Evolutionary conservation across 2,329 filamentous ascomycete genomes (phyloP), one percentile per base, ranked within the genome.

Genomic region (Ophiostoma himal-ulmi): DNA sequence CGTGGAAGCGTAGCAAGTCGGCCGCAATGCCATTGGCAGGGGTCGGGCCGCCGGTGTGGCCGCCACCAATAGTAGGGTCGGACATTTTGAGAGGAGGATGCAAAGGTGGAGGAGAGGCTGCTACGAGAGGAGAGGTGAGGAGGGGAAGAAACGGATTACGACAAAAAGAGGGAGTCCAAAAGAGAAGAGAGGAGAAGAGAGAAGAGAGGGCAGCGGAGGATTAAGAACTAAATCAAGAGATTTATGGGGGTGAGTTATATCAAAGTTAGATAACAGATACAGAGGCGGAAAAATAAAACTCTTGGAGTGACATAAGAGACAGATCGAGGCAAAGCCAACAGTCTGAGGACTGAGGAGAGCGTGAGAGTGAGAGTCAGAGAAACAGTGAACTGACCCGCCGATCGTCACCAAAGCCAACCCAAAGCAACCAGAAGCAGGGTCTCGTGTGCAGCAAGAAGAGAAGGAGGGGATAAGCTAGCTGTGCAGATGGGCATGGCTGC

Each of bases 1-100:
- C 74, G 37, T 60, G 72, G 54, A 74, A 75, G 30, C 60, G 74
- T 39, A 74, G 8, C 36, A 73, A 41, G 57, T 60, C 66, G 13
- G 57, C 34, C 17, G 62, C 48, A 54, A 52, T 67, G 41, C 67
- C 67, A 39, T 41, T 60, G 39, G 64, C 13, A 41, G 71, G 60
- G 6, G 66, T 64, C 5, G 69, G 22, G 37, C 71, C 72, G 17
- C 48, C 34, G 37, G 66, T 39, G 36, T 69, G 60, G 39, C 57
- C 57, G 57, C 57, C 34, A 64, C 52, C 34, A 36, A 6, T 22
- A 44, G 13, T 60, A 68, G 44, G 20, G 34, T 60, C 41, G 8
- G 71, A 60, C 71, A 72, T 72, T 20, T 52, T 20, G 54, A 41
- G 36, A 14, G 20, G 11, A 11, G 20, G 34, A 30, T 62, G 30